Base-by-base conservation (phyloP, 345 rosid genomes). In the Fremontodendron californicum region DNA sequence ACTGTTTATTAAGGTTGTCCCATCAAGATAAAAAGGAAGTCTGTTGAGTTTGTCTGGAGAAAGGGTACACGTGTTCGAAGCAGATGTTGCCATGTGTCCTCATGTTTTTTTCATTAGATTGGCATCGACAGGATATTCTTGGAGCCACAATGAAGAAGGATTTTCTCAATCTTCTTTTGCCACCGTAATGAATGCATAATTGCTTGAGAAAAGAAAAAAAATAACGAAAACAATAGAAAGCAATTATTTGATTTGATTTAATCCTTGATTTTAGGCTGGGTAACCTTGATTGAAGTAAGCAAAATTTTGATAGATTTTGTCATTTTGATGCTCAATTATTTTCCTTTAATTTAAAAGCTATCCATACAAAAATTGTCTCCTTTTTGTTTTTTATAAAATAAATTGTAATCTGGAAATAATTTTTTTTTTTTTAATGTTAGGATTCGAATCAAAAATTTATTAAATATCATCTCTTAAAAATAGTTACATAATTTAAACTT, bases 11-110 rank as follows among this genome's bases (percentile, higher is more conserved):
- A 39, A 60, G 64, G 64, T 60, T 60, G 64, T 60, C 64, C 64
- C 73, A 68, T 33, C 73, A 68, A 43, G 73, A 68, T 68, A 68
- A 68, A 45, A 68, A 45, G 54, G 6, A 25, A 9, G 52, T 45
- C 5, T 43, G 54, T 43, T 68, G 37, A 31, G 54, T 45, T 68
- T 45, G 73, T 68, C 54, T 13, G 55, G 52, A n/a, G 2, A 25
- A 68, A 3, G n/a, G n/a, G 5, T 15, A 45, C 55, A 68, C 45
- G 23, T 45, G 73, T 13, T 25, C 55, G 37, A 45, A 43, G 3
- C 23, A 45, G 1, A 68, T 25, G 12, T 27, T 39, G 46, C 70
- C 70, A 65, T 18, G 67, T 65, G 46, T 39, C 29, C 18, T 1
- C 7, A 19, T 19, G 21, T 37, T 64, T 65, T 37, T 5, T 16